Conservation (phyloP, 192 early-diverging fungal genomes). For the Coemansia sp. region DNA sequence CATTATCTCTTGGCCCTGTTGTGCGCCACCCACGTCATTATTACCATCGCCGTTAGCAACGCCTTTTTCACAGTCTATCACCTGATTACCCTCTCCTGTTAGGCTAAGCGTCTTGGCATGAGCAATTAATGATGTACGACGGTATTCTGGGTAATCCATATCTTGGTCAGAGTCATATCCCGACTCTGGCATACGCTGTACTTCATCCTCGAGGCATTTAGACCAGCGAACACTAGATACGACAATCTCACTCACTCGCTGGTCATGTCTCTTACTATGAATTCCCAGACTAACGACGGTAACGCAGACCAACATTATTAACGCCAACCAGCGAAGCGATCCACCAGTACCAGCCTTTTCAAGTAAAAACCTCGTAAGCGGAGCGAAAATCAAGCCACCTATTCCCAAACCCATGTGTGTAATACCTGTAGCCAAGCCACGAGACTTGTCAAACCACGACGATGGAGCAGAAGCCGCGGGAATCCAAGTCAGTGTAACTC, state of each 20-base stretch:
- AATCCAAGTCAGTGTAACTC: constrained; percentile 62
- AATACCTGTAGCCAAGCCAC: constrained; percentile 66
- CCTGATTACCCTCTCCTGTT: neutral
- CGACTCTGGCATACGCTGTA: constrained; percentile 7
- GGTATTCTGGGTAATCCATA: constrained; percentile 24
- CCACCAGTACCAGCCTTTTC: constrained; percentile 49
- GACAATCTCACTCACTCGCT: constrained; percentile 24
- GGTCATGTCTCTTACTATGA: constrained; percentile 35
- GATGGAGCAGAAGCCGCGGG: constrained; percentile 63
- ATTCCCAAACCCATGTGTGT: constrained; percentile 70
- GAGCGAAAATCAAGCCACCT: constrained; percentile 65
- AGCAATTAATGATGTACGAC: constrained; percentile 4
- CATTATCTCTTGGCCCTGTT: neutral
- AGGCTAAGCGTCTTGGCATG: neutral
- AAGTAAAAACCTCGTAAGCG: constrained; percentile 52
- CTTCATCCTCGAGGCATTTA: constrained; percentile 34
- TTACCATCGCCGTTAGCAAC: neutral
- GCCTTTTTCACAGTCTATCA: neutral
- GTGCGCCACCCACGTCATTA: neutral
- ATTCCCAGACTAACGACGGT: constrained; percentile 42
- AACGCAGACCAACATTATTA: constrained; percentile 41
- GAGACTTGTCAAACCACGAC: constrained; percentile 67
- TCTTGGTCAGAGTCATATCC: constrained; percentile 25
- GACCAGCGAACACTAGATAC: constrained; percentile 42
- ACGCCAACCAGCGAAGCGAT: constrained; percentile 48